Percentiles rank a stretch among this genome's conserved stretches.
Evolutionary conservation across 345 rosid genomes (phyloP).

Genomic region (Odontarrhena argentea): DNA sequence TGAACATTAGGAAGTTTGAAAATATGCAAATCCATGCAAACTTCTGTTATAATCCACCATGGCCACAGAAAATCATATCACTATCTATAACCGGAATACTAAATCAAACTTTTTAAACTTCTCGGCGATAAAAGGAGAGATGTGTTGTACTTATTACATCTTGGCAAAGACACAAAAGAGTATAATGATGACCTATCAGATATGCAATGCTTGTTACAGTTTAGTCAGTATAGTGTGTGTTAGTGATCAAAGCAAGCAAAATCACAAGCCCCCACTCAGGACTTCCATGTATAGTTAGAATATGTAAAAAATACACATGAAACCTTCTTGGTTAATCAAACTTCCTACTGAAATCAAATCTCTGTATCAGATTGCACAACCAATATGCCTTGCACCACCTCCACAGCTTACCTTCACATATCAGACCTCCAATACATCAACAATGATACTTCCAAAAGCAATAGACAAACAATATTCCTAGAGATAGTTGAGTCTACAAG

Average conservation of each 20-base stretch:
- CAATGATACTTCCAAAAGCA: neutral
- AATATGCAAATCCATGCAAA: neutral
- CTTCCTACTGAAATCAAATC: conserved; percentile 18
- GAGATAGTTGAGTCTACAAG: neutral
- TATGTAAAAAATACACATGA: neutral
- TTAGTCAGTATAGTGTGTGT: neutral
- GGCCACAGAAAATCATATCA: neutral
- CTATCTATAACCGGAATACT: no score
- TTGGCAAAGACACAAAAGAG: neutral
- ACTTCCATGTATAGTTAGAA: neutral
- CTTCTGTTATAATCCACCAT: neutral
- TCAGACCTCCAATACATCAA: neutral
- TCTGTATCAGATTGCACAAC: neutral
- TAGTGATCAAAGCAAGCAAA: conserved; percentile 18
- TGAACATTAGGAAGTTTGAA: neutral
- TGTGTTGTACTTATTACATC: neutral
- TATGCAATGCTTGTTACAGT: conserved; percentile 1
- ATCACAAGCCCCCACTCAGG: neutral
- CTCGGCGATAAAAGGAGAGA: conserved; percentile 3
- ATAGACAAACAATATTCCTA: neutral
- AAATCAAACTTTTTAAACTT: neutral
- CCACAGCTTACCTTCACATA: neutral
- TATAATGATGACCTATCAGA: neutral
- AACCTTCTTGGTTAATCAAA: conserved; percentile 9
- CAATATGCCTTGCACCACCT: conserved; percentile 15